A percentile compares a stretch with the other conserved stretches of the same genome.
Conservation (phyloP, 2,329 filamentous ascomycete genomes). For the Cercospora sojina region DNA sequence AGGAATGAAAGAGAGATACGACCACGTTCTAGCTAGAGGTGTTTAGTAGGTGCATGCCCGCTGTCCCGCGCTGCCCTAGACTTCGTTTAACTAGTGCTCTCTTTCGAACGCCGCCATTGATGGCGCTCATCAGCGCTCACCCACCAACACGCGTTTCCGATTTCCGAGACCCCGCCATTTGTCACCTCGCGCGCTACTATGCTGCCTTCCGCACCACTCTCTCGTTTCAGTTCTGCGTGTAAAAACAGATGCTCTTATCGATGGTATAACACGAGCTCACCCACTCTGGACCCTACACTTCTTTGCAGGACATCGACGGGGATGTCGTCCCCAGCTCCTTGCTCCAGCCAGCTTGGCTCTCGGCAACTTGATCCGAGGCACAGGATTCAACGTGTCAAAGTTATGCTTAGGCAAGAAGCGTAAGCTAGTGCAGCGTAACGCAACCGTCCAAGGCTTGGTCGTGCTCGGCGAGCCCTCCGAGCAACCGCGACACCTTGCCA, state of each 20-base stretch:
- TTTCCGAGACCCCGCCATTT: neutral
- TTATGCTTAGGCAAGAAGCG: slow-evolving; percentile 7
- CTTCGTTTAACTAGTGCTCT: neutral
- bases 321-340: neutral
- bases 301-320: neutral
- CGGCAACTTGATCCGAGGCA: slow-evolving; percentile 8
- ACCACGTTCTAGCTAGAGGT: neutral
- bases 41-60: neutral
- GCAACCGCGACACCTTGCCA: neutral
- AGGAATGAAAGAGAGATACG: neutral
- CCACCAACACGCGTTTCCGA: neutral
- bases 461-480: neutral
- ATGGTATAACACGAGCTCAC: neutral
- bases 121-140: neutral
- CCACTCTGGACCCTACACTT: neutral
- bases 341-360: neutral
- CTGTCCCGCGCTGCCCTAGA: neutral
- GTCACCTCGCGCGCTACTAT: neutral
- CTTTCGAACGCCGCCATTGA: neutral
- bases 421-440: neutral
- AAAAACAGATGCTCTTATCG: neutral
- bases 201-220: neutral
- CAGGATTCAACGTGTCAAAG: neutral
- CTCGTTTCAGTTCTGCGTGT: neutral
- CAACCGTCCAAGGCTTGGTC: neutral